Evolutionary conservation across 2,329 filamentous ascomycete genomes (phyloP), one percentile per base, ranked within the genome.

Genomic region (Microsporum ferrugineum): DNA sequence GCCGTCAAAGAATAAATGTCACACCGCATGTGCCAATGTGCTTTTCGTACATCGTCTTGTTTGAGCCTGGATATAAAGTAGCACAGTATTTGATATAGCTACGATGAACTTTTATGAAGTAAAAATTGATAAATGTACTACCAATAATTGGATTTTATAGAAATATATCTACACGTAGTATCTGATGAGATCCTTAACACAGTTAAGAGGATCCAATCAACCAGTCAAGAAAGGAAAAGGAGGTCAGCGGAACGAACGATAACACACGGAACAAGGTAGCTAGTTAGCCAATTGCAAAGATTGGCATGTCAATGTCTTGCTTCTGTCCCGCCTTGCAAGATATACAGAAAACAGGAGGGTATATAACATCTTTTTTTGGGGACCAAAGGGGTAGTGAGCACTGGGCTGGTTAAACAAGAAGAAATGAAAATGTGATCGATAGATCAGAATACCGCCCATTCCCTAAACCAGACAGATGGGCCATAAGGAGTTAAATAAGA

Each of bases 391-490:
- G 57, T 45, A 45, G 56, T 59, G 39, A 60, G 33, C 34, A 38
- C 41, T 34, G 36, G 53, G 39, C 34, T n/a, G 33, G 34, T 17
- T 47, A 49, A 14, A 59, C 57, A 60, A 34, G 12, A 55, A 49
- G 33, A 47, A 41, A 38, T 51, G 2, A 60, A 33, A 56, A 53
- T 2, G 29, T 53, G 49, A 53, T 53, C 49, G 39, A 61, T 45
- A 53, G 58, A 61, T 49, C 43, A 43, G 43, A 53, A 39, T 49
- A 59, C 43, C 29, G 45, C 58, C 58, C 17, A 47, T 45, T 57
- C 51, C 60, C 49, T 53, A 53, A 53, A 53, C 49, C 49, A 17
- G 41, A 14, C 8, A 7, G 12, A 36, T 47, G 29, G 43, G 41
- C 14, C 14, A 58, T 39, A 17, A n/a, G 55, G 34, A 41, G 43